Base-by-base conservation (phyloP, 2,329 filamentous ascomycete species). In the Corynespora cassiicola region DNA sequence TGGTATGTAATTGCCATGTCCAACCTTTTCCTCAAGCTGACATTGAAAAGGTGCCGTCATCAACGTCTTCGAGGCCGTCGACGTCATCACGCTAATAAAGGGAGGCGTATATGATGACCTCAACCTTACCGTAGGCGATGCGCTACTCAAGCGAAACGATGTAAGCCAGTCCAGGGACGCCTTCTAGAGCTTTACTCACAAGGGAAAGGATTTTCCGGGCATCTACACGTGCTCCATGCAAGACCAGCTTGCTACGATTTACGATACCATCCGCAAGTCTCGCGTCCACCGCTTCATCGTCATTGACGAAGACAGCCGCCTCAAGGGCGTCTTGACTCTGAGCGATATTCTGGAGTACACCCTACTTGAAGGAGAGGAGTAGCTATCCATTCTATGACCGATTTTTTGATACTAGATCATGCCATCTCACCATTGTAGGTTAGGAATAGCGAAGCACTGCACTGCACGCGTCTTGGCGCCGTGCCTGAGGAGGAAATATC, bases 341-440 rank as follows among this genome's bases (percentile, higher is more conserved):
- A 97, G 92, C 42, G 94, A 99, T 71, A 96, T 99, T 52, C 80
- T 99, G 53, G 90, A 95, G 61, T 96, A 99, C 66, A 89, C 96
- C 36, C 77, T 99, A 50, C 77, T 96, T 15, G 81, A 89, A 54
- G 88, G 88, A 35, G 86, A 89, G 60, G 84, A 82, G 52, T n/a
- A n/a, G n/a, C n/a, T n/a, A n/a, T n/a, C n/a, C n/a, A n/a, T n/a
- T n/a, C n/a, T n/a, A 78, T n/a, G n/a, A n/a, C n/a, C n/a, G n/a
- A n/a, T n/a, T n/a, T n/a, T n/a, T n/a, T n/a, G n/a, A n/a, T n/a
- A n/a, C n/a, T n/a, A n/a, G n/a, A n/a, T n/a, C n/a, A n/a, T n/a
- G n/a, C n/a, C n/a, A n/a, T n/a, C n/a, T n/a, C n/a, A n/a, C n/a
- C n/a, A n/a, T n/a, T n/a, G n/a, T n/a, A n/a, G n/a, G n/a, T n/a